These are phyloP conservation scores for Geotrichum restrictum DNA, from an alignment of 1,139 yeast genomes.

Conservation along the genomic window DNA sequence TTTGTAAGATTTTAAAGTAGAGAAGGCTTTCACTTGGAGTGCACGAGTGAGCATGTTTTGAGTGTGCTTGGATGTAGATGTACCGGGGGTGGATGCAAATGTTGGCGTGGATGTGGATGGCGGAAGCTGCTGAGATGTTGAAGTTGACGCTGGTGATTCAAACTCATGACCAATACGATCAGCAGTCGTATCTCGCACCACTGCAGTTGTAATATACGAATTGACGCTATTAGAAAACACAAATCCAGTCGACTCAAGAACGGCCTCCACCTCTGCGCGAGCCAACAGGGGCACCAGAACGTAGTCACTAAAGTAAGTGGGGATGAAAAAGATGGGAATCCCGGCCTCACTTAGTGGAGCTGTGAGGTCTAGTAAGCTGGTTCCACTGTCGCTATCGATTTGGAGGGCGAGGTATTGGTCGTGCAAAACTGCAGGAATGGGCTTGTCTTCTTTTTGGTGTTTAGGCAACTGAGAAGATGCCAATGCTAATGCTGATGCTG, in stretches of 20 bases:
- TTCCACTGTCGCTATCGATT: slow-evolving; percentile 60
- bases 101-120: neutral
- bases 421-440: slow-evolving; percentile 37
- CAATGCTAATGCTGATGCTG: too few species aligned
- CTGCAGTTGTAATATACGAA: slow-evolving; percentile 25
- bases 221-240: slow-evolving; percentile 43
- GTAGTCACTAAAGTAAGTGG: slow-evolving; percentile 63
- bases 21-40: too few species aligned
- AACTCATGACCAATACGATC: too few species aligned
- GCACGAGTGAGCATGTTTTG: slow-evolving; percentile 33
- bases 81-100: neutral
- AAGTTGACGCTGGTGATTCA: slow-evolving; percentile 7
- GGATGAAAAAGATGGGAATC: slow-evolving; percentile 59
- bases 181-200: too few species aligned
- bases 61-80: too few species aligned
- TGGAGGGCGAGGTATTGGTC: slow-evolving; percentile 53
- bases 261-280: slow-evolving; percentile 45
- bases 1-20: too few species aligned
- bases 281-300: slow-evolving; percentile 54
- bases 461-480: too few species aligned
- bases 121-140: slow-evolving; percentile 4
- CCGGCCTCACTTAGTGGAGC: slow-evolving; percentile 56
- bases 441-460: slow-evolving; percentile 22
- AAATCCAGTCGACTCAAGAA: slow-evolving; percentile 46
- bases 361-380: slow-evolving; percentile 55